phyloP scores from a whole-genome alignment of 2,329 filamentous ascomycete genomes.

The Aspergillus sp. region DNA sequence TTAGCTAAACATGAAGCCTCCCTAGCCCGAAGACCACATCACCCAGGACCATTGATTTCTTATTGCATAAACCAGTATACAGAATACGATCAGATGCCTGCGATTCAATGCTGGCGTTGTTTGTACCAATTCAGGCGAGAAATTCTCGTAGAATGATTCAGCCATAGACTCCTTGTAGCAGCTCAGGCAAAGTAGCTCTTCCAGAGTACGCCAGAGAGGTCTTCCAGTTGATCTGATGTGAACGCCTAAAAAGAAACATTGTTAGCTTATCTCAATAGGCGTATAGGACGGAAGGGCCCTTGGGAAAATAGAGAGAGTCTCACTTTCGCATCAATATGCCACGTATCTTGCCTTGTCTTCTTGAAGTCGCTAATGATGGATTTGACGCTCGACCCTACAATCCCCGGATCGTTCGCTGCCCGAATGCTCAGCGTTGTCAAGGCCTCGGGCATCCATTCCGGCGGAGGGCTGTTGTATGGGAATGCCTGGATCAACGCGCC shows the following conservation, averaged over 20 bases:
- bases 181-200: conserved; percentile 93
- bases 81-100: too few relatives aligned
- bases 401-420: conserved; percentile 79
- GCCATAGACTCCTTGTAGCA: not conserved
- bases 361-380: conserved; percentile 93
- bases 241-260: conserved; percentile 52
- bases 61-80: too few relatives aligned
- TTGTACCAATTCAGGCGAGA: not conserved
- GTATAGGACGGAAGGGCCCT: not conserved
- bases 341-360: conserved; percentile 98
- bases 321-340: conserved; percentile 97
- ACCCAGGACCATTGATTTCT: too few relatives aligned
- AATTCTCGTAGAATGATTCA: not conserved
- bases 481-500: conserved; percentile 91
- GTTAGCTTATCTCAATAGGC: conserved; percentile 3
- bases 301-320: conserved; percentile 24
- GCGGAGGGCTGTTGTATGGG: conserved; percentile 88
- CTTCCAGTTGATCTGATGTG: conserved; percentile 83
- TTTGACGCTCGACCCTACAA: conserved; percentile 95
- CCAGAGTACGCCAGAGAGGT: conserved; percentile 93
- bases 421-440: conserved; percentile 75
- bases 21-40: too few relatives aligned
- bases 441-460: conserved; percentile 87
- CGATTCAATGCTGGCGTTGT: too few relatives aligned
- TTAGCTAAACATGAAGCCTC: too few relatives aligned